Evolutionary conservation across 1,284 basidiomycete species (phyloP).

Genomic region (Ceratobasidium sp.): DNA sequence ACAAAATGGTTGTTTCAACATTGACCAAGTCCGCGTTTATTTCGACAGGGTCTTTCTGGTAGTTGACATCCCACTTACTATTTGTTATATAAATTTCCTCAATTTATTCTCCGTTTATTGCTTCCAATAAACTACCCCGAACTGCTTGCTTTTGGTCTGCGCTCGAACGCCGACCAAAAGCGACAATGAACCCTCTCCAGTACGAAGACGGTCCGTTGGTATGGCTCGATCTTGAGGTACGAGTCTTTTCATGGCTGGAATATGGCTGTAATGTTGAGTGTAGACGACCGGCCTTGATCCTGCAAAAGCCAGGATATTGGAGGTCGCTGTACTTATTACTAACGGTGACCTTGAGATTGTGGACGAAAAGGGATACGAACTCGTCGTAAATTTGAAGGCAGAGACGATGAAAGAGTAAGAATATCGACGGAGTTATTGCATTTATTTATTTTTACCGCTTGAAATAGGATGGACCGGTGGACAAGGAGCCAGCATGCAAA

Average conservation of each 20-base stretch:
- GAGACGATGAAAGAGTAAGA: constrained; percentile 65
- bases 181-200: constrained; percentile 38
- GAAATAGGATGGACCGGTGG: constrained; percentile 75
- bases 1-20: no score
- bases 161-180: no score
- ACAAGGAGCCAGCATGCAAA: constrained; percentile 74
- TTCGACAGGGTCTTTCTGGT: no score
- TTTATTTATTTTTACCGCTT: not conserved
- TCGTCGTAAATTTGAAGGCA: constrained; percentile 72
- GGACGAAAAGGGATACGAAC: constrained; percentile 72
- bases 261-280: not conserved
- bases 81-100: no score
- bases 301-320: constrained; percentile 72
- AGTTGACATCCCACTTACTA: no score
- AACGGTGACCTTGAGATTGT: constrained; percentile 78
- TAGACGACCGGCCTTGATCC: constrained; percentile 75
- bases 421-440: no score
- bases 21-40: no score
- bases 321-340: constrained; percentile 79
- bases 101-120: no score
- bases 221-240: constrained; percentile 82
- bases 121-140: no score
- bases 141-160: no score
- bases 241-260: not conserved
- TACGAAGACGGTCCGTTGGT: constrained; percentile 73